Percentiles rank a stretch among this genome's conserved stretches.
These are phyloP conservation scores for Eragrostis curvula DNA, from an alignment of 176 grass and related monocot species.

Conservation along the genomic window DNA sequence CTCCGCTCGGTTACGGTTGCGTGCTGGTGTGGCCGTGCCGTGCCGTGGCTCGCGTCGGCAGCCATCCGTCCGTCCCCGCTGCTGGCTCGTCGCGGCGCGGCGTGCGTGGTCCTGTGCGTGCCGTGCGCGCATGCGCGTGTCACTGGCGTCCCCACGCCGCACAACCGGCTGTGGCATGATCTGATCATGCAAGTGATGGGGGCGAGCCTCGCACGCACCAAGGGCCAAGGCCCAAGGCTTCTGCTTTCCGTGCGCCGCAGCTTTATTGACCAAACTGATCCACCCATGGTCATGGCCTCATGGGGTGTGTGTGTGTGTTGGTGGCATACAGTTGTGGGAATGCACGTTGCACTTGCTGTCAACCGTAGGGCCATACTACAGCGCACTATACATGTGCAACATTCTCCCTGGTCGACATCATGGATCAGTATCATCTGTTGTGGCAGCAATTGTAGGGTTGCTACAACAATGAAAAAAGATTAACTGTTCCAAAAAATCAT, in stretches of 20 bases:
- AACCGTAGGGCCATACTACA: neutral
- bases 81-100: neutral
- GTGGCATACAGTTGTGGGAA: neutral
- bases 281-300: neutral
- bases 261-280: slow-evolving; percentile 19
- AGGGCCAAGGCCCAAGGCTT: no score
- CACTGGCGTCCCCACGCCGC: slow-evolving; percentile 24
- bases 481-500: neutral
- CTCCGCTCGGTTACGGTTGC: neutral
- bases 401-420: neutral
- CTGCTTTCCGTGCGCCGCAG: neutral
- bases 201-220: neutral
- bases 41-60: neutral
- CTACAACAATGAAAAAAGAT: neutral
- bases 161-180: no score
- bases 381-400: neutral
- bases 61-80: neutral
- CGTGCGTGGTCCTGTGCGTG: neutral
- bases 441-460: neutral
- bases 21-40: neutral
- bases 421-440: neutral
- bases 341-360: neutral
- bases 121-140: neutral
- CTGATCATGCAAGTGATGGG: neutral
- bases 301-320: no score